Base-by-base conservation (phyloP, 768 basidiomycete species). In the Collybia sp. region DNA sequence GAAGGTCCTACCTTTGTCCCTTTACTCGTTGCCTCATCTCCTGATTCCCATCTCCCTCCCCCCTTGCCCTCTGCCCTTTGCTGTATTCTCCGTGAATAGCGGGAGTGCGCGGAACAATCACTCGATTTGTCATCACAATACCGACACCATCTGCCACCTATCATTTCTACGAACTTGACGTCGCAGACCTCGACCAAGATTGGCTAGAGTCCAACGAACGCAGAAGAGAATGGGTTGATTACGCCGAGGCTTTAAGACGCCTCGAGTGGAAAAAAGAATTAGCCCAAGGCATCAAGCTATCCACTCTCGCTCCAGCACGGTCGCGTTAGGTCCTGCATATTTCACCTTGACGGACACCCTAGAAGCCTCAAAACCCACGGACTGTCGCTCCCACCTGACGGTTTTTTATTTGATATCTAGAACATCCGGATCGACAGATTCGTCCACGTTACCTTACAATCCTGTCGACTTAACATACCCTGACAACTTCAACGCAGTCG, bases 101-200 rank as follows among this genome's bases (percentile, higher is more conserved):
- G 63, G 90, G 90, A 66, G 87, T 90, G 59, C 88, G 85, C 58
- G 90, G 90, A 69, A 84, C 72, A 52, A 87, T 93, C 55, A 89
- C 85, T 56, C 84, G 88, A 58, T 91, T 78, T 68, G 85, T 93
- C 42, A 85, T 80, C 44, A 92, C 90, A 40, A 87, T 89, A 65
- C 79, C 83, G 50, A 79, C 85, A 35, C 79, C 84, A 31, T 79
- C 88, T 43, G 77, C 85, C 44, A 93, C 82, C 33, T 93, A 91
- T 68, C 90, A 93, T 67, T 91, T 93, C 54, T 93, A 87, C 69
- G 90, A 93, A 64, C 77, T 93, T 57, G 90, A 93, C 65, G 88
- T 91, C 40, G 72, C 77, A 12, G 70, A 68, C 34, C 78, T 93
- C 47, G 90, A 91, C 55, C 71, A 78, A 51, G 82, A 87, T 50